A percentile compares a stretch with the other conserved stretches of the same genome.
Evolutionary conservation across 1,284 basidiomycete genomes (phyloP).

Genomic region (Leucoagaricus sp.): DNA sequence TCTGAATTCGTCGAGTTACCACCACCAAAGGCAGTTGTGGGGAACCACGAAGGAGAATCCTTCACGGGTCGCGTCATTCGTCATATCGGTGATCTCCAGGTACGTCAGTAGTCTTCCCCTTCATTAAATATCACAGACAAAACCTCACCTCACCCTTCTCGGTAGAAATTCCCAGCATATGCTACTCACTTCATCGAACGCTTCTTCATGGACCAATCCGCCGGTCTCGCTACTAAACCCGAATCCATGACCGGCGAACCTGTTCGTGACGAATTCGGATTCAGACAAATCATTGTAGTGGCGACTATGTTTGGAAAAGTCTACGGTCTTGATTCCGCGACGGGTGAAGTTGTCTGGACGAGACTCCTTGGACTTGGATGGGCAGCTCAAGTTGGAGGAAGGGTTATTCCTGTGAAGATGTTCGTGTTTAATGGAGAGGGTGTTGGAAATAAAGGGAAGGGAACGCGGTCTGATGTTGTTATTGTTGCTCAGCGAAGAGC

Average conservation of each 20-base stretch:
- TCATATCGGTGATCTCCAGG: conserved; percentile 68
- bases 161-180: conserved; percentile 74
- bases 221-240: conserved; percentile 39
- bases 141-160: neutral
- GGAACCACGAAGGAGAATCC: conserved; percentile 45
- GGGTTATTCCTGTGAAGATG: conserved; percentile 57
- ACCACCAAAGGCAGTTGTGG: conserved; percentile 37
- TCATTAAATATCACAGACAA: neutral
- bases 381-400: conserved; percentile 56
- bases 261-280: conserved; percentile 82
- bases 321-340: conserved; percentile 81
- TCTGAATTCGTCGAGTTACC: conserved; percentile 82
- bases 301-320: conserved; percentile 77
- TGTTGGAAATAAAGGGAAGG: conserved; percentile 42
- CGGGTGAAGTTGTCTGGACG: conserved; percentile 78
- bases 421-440: conserved; percentile 53
- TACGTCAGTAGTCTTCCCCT: conserved; percentile 28
- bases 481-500: conserved; percentile 62
- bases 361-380: conserved; percentile 67
- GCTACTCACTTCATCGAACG: conserved; percentile 67
- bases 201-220: conserved; percentile 71
- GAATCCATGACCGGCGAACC: conserved; percentile 40
- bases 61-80: conserved; percentile 58
- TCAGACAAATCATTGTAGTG: conserved; percentile 81
- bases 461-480: conserved; percentile 56